These are phyloP conservation scores for Jaapia argillacea DNA, from an alignment of 768 basidiomycete species.

Conservation along the genomic window DNA sequence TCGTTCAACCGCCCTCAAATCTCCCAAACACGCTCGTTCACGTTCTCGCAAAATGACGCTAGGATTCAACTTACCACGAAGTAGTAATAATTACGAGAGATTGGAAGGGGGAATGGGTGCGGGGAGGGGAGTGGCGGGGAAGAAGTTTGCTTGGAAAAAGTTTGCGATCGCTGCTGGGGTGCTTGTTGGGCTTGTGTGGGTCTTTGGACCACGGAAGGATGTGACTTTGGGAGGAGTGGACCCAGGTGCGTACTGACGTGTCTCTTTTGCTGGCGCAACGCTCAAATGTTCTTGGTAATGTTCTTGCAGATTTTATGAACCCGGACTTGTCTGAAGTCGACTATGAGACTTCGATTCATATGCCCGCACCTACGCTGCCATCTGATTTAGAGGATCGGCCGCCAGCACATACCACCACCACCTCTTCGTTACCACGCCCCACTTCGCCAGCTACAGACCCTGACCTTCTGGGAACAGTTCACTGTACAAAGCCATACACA, in stretches of 20 bases:
- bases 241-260: conserved; percentile 16
- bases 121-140: conserved; percentile 17
- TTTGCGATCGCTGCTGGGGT: conserved; percentile 48
- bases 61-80: conserved; percentile 18
- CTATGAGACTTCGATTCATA: neutral
- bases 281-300: too few species aligned
- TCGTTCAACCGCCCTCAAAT: conserved; percentile 6
- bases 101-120: conserved; percentile 55
- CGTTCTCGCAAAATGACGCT: neutral
- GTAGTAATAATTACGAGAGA: conserved; percentile 43
- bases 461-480: conserved; percentile 59
- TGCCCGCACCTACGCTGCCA: neutral
- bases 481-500: conserved; percentile 53
- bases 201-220: conserved; percentile 45
- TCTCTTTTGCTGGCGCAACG: too few species aligned
- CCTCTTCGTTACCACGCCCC: conserved; percentile 17
- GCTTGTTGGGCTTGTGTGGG: conserved; percentile 52
- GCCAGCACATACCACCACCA: neutral
- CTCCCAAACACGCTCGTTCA: neutral
- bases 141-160: conserved; percentile 50
- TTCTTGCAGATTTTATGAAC: too few species aligned
- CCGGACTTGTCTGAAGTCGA: too few species aligned
- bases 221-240: conserved; percentile 13
- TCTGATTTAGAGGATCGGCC: neutral
- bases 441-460: conserved; percentile 65